Evolutionary conservation across 2,329 filamentous ascomycete genomes (phyloP), one percentile per base, ranked within the genome.

Genomic region (Claviceps pazoutovae): DNA sequence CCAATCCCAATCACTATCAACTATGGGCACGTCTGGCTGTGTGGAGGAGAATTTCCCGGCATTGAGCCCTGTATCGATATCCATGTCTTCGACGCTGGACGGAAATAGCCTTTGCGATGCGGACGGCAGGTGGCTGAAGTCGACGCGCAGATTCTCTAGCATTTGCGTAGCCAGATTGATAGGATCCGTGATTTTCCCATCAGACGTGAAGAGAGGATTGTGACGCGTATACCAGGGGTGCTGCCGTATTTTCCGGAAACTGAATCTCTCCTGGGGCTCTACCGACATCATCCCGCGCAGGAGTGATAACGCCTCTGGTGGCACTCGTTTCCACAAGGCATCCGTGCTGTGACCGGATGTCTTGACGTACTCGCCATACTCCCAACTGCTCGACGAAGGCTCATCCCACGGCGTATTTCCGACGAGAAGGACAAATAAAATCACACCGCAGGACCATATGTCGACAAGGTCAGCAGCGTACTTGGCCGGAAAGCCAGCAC

Each of bases 331-430:
- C 93, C 93, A 98, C 2, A 97, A 73, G 51, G 87, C 83, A 64
- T 98, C 93, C 2, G 79, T 79, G 57, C 87, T 91, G 56, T 83
- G 81, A n/a, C 89, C 88, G 50, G 84, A 83, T 1, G 82, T 88
- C 53, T 80, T 79, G 42, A 86, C 74, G 64, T 95, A 98, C 66
- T 96, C 89, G 60, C 86, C 80, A 59, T 86, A 98, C 68, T 98
- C 93, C 73, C 87, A 95, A 64, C 88, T 96, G 53, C 81, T 76
- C 38, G 78, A 71, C 2, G 89, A 91, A 0, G 93, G 93, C 63
- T 93, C 87, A 62, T 97, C 93, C 93, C 93, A 98, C 0, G 93
- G 93, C 2, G 93, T 98, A 64, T 98, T 98, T 9, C 93, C 93
- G 1, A 95, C 89, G 3, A 98, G 73, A 4, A 98, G 73, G 38